A percentile compares a stretch with the other conserved stretches of the same genome.
Evolutionary conservation across 2,329 filamentous ascomycete species (phyloP).

Genomic region (Botryotinia calthae): DNA sequence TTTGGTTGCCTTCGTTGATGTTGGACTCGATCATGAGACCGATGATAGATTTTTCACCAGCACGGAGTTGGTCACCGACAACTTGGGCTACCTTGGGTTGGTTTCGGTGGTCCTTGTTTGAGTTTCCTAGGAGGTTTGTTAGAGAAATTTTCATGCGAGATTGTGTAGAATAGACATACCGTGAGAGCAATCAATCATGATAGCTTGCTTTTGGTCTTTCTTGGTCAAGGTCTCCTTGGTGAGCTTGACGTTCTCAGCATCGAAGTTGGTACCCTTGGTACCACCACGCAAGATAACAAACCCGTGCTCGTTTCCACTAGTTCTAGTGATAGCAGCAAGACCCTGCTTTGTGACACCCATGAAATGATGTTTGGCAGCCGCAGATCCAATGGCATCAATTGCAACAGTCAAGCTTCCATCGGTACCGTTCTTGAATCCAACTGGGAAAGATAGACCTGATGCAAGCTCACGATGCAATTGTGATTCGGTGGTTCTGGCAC

Average conservation of each 20-base stretch:
- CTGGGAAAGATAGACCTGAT: slow-evolving; percentile 91
- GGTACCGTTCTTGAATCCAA: slow-evolving; percentile 99
- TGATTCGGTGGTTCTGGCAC: slow-evolving; percentile 92
- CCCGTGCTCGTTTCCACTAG: slow-evolving; percentile 91
- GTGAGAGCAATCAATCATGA: slow-evolving; percentile 99
- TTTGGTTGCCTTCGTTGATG: slow-evolving; percentile 87
- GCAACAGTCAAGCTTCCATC: slow-evolving; percentile 88
- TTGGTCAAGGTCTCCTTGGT: slow-evolving; percentile 75
- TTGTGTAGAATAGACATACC: slow-evolving; percentile 51
- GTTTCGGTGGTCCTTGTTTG: slow-evolving; percentile 95
- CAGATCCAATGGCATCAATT: slow-evolving; percentile 91
- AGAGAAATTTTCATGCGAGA: not conserved
- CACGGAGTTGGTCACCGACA: slow-evolving; percentile 79
- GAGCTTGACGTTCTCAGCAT: slow-evolving; percentile 75
- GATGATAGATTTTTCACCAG: slow-evolving; percentile 83
- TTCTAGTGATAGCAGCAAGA: slow-evolving; percentile 90
- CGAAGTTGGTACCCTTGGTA: slow-evolving; percentile 89
- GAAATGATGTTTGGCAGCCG: slow-evolving; percentile 88
- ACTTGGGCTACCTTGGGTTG: slow-evolving; percentile 87
- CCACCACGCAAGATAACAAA: slow-evolving; percentile 95
- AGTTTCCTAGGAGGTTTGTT: slow-evolving; percentile 65
- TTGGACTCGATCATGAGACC: slow-evolving; percentile 99
- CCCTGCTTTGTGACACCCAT: slow-evolving; percentile 98
- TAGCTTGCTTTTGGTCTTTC: slow-evolving; percentile 81
- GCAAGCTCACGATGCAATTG: slow-evolving; percentile 96